Conservation (phyloP, 1,284 basidiomycete species). For the Coniferiporia sulphurascens region DNA sequence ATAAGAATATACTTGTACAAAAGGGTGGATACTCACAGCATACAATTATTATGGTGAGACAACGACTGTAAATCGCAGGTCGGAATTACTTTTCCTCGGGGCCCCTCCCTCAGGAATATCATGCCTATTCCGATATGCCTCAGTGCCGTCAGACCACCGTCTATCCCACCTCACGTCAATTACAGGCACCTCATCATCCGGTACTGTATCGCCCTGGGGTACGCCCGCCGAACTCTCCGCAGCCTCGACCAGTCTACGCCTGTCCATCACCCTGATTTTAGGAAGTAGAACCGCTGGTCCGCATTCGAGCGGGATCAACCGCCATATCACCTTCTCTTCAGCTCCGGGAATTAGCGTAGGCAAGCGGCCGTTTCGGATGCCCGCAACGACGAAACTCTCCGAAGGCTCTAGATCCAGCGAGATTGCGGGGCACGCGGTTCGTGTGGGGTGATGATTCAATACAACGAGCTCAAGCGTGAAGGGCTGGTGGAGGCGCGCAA, state of each 20-base stretch:
- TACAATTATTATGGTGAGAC: conserved; percentile 1
- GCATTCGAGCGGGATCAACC: conserved; percentile 66
- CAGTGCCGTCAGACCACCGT: conserved; percentile 18
- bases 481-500: conserved; percentile 58
- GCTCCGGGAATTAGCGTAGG: conserved; percentile 65
- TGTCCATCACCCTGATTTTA: conserved; percentile 52
- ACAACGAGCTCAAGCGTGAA: conserved; percentile 50
- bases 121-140: background rate
- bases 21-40: background rate
- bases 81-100: background rate
- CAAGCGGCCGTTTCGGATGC: conserved; percentile 56
- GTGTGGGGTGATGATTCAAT: conserved; percentile 57
- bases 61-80: conserved; percentile 6
- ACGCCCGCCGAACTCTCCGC: conserved; percentile 7
- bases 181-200: conserved; percentile 46
- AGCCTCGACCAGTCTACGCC: conserved; percentile 32
- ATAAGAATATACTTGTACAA: background rate
- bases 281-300: conserved; percentile 54
- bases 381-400: conserved; percentile 62
- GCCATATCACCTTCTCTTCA: conserved; percentile 61
- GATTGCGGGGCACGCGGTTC: conserved; percentile 61
- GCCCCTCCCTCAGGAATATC: background rate
- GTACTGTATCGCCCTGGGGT: conserved; percentile 25
- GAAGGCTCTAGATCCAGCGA: conserved; percentile 61
- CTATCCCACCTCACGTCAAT: conserved; percentile 47